Base-by-base conservation (phyloP, 2,329 filamentous ascomycete genomes). In the Aspergillus fumigatiaffinis region DNA sequence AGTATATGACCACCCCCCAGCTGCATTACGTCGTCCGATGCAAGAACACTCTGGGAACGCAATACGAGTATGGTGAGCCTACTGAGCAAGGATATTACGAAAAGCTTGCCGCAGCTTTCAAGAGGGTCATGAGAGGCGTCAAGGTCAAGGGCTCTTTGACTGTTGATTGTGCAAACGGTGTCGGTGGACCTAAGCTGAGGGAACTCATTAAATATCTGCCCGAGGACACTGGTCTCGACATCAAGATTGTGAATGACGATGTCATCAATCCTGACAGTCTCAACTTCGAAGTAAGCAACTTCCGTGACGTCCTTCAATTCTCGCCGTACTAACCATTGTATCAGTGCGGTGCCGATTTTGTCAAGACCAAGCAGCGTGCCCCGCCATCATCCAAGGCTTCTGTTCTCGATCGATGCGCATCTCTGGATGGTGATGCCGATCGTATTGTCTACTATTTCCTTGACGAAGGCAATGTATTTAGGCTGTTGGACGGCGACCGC, bases 111-210 rank as follows among this genome's bases (percentile, higher is more conserved):
- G 82, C 85, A 58, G 92, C 94, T 23, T 97, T 97, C 77, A 88
- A 89, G 72, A 86, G 85, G 61, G 90, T 93, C 55, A 88, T 97
- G 76, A 86, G 87, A 65, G 86, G 89, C 62, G 87, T 86, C 66
- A 92, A 88, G 73, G 81, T 91, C 46, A 80, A 84, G 52, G 92
- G 92, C 5, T 76, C 83, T 56, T 79, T 99, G 62, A 90, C 87
- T 6, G 91, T 99, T 14, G 94, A 99, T 75, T 96, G 93, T 73
- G 94, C 94, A 68, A 99, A 99, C 70, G 94, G 94, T 68, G 92
- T 99, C 58, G 94, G 94, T 66, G 94, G 91, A 3, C 92, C 93
- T 44, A 96, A 97, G 79, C 79, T 99, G 65, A 81, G 82, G 60
- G 91, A 96, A 74, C 82, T 97, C 62, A 82, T 97, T 68, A 96